These are phyloP conservation scores for Cladosporium sp. DNA, from an alignment of 2,329 filamentous ascomycete species.

Conservation along the genomic window DNA sequence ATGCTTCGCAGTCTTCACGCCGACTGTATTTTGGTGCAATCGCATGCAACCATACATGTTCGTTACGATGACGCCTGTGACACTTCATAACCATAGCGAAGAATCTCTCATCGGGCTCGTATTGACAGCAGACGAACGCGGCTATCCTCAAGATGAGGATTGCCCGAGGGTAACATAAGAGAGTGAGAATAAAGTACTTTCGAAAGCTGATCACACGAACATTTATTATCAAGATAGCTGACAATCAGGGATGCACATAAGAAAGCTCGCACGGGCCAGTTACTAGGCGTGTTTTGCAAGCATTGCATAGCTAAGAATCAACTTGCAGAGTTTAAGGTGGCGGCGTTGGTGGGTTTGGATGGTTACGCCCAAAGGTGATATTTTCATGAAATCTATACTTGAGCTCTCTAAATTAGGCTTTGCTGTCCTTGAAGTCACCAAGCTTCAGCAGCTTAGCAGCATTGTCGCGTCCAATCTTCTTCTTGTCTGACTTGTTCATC, in stretches of 20 bases:
- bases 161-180: background rate
- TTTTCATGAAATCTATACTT: background rate
- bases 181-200: background rate
- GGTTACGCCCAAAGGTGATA: too few species aligned
- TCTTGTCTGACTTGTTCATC: conserved; percentile 24
- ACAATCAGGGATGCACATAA: background rate
- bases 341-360: too few species aligned
- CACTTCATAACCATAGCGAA: background rate
- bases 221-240: background rate
- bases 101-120: background rate
- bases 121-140: background rate
- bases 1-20: background rate
- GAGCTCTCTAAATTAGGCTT: background rate
- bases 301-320: background rate
- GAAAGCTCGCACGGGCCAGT: background rate
- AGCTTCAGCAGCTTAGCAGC: conserved; percentile 34
- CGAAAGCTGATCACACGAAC: background rate
- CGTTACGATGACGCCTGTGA: background rate
- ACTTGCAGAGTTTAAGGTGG: background rate
- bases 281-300: background rate
- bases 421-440: conserved; percentile 21
- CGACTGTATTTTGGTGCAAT: background rate
- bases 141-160: background rate
- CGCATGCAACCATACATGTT: background rate
- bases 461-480: conserved; percentile 34